phyloP scores from a whole-genome alignment of 2,329 filamentous ascomycete genomes.

The Sphaerostilbella broomeana region DNA sequence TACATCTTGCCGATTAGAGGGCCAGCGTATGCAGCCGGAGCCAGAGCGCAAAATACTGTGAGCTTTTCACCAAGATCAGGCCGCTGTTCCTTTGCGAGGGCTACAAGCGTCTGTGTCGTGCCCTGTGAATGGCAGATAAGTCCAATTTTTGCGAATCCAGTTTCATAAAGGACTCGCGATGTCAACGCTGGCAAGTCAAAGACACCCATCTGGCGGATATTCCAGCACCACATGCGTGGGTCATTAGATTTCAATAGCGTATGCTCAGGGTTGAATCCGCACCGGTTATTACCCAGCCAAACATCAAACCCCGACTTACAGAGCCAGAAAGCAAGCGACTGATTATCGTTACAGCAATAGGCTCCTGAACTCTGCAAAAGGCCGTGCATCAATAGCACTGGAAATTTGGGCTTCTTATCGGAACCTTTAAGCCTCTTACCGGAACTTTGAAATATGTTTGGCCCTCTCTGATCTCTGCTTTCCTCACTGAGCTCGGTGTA shows the following conservation, averaged over 20 bases:
- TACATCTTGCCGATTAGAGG: constrained; percentile 80
- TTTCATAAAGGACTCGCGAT: constrained; percentile 73
- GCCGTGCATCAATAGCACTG: constrained; percentile 81
- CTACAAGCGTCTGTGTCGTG: constrained; percentile 81
- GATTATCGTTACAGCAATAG: constrained; percentile 85
- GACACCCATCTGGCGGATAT: constrained; percentile 88
- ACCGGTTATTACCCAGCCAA: constrained; percentile 91
- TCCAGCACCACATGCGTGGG: constrained; percentile 95
- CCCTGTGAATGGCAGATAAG: constrained; percentile 87
- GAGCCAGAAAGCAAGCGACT: constrained; percentile 84
- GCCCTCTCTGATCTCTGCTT: constrained; percentile 45
- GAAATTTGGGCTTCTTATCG: constrained; percentile 57
- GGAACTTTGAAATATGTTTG: constrained; percentile 51
- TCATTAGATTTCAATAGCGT: constrained; percentile 63
- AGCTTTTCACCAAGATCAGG: constrained; percentile 77
- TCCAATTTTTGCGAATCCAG: constrained; percentile 74
- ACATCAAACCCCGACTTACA: constrained; percentile 91
- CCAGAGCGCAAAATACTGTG: constrained; percentile 84
- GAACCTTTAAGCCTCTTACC: constrained; percentile 31
- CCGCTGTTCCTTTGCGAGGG: constrained; percentile 81
- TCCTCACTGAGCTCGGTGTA: constrained; percentile 49
- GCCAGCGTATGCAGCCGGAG: constrained; percentile 84
- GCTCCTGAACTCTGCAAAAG: constrained; percentile 82
- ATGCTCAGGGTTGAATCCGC: constrained; percentile 76
- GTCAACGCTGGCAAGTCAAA: constrained; percentile 79